Base-by-base conservation (phyloP, 768 basidiomycete species). In the Dendrothele bispora region DNA sequence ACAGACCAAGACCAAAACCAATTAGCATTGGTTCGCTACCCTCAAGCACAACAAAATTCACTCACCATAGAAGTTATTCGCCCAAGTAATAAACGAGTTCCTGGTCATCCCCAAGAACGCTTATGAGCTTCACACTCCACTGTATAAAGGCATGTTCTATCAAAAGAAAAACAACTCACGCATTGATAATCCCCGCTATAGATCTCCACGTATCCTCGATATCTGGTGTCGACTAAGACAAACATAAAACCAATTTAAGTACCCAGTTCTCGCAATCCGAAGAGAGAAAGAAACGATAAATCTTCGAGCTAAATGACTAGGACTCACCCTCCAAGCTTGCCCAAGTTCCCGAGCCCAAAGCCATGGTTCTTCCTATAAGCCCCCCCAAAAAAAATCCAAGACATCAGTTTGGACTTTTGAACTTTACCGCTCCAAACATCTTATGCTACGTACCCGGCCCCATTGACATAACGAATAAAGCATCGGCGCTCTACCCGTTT, bases 401-500 rank as follows among this genome's bases (percentile, higher is more conserved):
- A n/a, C n/a, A n/a, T n/a, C n/a, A n/a, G n/a, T n/a, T n/a, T n/a
- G n/a, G n/a, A n/a, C n/a, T n/a, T n/a, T 37, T 46, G 7, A 54
- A 43, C 7, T 32, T n/a, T n/a, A n/a, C n/a, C 25, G 42, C n/a
- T n/a, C n/a, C n/a, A n/a, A n/a, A n/a, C n/a, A n/a, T n/a, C n/a
- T n/a, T n/a, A n/a, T n/a, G n/a, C 52, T 25, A 56, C 71, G 57
- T 60, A 85, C 84, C 56, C 74, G 66, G 32, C 84, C 84, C 84
- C 84, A 86, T 55, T 84, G 73, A 59, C 84, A 86, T n/a, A 86
- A 58, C n/a, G 83, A 84, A 50, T 82, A 71, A 34, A 83, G 59
- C 21, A 86, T 59, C 2, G 84, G 79, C 0, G 77, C 69, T 41
- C 73, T 81, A 1, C 77, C 75, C 5, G 77, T 71, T 5, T 59